These are phyloP conservation scores for Calonectria multiphialidica DNA, from an alignment of 2,329 filamentous ascomycete species.

Conservation along the genomic window DNA sequence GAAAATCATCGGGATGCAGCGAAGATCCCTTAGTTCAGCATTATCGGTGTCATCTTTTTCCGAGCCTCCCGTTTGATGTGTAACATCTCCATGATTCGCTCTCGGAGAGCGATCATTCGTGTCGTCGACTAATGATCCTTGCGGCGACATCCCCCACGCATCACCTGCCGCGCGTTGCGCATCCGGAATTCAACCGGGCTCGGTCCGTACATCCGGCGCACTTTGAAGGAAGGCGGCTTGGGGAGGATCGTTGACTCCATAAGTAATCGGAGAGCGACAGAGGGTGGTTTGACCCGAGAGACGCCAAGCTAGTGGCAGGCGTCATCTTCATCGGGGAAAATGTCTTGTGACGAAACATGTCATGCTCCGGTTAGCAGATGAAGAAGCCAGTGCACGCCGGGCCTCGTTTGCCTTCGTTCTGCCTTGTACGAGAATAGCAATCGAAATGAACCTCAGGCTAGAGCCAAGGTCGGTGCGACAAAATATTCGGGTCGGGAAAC, in stretches of 20 bases:
- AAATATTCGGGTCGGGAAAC: conserved; percentile 12
- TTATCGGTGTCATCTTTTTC: not conserved
- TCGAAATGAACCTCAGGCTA: not conserved
- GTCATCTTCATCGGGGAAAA: conserved; percentile 7
- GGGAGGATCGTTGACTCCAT: conserved; percentile 1
- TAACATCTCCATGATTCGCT: not conserved
- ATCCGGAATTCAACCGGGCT: conserved; percentile 39
- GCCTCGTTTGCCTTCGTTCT: not conserved
- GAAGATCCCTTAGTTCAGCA: not conserved
- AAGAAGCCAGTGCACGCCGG: not conserved
- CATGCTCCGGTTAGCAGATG: not conserved
- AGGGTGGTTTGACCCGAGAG: not conserved
- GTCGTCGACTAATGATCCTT: not conserved
- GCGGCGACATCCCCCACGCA: not conserved
- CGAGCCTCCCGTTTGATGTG: not conserved
- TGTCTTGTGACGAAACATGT: conserved; percentile 3
- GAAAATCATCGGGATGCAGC: not conserved
- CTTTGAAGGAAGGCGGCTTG: not conserved
- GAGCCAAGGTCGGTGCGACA: conserved; percentile 1
- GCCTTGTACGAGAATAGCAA: conserved; percentile 4
- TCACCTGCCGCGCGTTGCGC: conserved; percentile 23
- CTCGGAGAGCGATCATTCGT: not conserved
- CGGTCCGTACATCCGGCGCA: conserved; percentile 30
- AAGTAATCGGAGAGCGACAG: not conserved
- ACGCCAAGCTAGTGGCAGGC: not conserved